Conservation (phyloP, 2,329 filamentous ascomycete species). For the Pleochaeta shiraiana region DNA sequence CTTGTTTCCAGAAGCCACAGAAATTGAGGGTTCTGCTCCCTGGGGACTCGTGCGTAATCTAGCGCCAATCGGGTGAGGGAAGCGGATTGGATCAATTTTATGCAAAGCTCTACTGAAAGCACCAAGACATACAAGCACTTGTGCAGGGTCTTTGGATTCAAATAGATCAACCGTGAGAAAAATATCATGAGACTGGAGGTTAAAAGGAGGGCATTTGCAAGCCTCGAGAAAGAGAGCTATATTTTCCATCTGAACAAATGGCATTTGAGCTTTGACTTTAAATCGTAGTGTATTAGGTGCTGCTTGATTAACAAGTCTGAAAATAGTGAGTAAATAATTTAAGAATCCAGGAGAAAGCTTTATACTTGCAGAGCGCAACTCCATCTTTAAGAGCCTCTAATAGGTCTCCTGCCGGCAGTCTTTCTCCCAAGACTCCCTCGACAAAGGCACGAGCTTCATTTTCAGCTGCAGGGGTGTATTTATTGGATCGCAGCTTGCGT, state of each 20-base stretch:
- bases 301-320: slow-evolving; percentile 56
- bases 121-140: slow-evolving; percentile 79
- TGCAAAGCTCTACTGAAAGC: slow-evolving; percentile 82
- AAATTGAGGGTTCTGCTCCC: slow-evolving; percentile 33
- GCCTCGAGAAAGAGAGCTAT: slow-evolving; percentile 88
- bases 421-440: slow-evolving; percentile 55
- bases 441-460: slow-evolving; percentile 77
- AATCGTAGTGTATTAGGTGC: slow-evolving; percentile 63
- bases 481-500: slow-evolving; percentile 75
- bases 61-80: slow-evolving; percentile 56
- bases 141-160: slow-evolving; percentile 86
- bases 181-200: slow-evolving; percentile 77
- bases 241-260: slow-evolving; percentile 99
- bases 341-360: slow-evolving; percentile 4
- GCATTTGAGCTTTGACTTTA: slow-evolving; percentile 72
- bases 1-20: slow-evolving; percentile 20
- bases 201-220: slow-evolving; percentile 66
- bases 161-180: slow-evolving; percentile 96
- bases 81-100: slow-evolving; percentile 46
- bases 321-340: slow-evolving; percentile 4
- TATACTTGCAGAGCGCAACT: slow-evolving; percentile 76
- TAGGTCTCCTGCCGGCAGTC: slow-evolving; percentile 50
- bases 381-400: slow-evolving; percentile 79
- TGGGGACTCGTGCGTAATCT: slow-evolving; percentile 45
- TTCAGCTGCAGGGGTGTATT: slow-evolving; percentile 79